phyloP scores from a whole-genome alignment of 1,139 yeast species.

The Suhomyces maxii region DNA sequence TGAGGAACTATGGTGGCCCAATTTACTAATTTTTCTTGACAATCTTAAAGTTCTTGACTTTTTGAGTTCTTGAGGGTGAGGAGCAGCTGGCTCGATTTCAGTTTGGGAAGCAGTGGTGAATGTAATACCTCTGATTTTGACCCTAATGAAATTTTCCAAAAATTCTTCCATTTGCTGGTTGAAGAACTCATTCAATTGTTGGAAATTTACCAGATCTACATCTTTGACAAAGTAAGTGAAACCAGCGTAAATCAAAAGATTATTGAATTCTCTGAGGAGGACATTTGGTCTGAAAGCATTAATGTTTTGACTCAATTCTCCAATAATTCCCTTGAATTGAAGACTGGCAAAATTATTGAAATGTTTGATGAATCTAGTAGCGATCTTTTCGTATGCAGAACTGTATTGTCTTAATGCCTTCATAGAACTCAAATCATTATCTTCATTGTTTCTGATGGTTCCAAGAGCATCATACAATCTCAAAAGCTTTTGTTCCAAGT shows the following conservation, averaged over 20 bases:
- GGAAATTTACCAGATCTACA: conserved; percentile 23
- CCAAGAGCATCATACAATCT: conserved; percentile 63
- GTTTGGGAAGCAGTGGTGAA: conserved; percentile 12
- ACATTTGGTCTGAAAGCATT: conserved; percentile 25
- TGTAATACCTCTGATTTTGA: conserved; percentile 24
- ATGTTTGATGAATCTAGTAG: conserved; percentile 51
- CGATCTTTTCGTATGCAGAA: conserved; percentile 58
- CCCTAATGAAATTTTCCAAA: conserved; percentile 28
- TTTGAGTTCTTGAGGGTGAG: conserved; percentile 18
- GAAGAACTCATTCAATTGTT: conserved; percentile 31
- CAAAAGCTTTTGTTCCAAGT: conserved; percentile 59
- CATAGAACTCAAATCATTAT: conserved; percentile 61
- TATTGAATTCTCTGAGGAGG: conserved; percentile 37
- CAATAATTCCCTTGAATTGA: conserved; percentile 40
- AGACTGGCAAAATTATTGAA: conserved; percentile 47
- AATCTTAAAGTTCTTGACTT: conserved; percentile 37
- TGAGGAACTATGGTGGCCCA: conserved; percentile 9
- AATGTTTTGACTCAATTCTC: conserved; percentile 27
- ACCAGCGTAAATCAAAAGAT: conserved; percentile 57
- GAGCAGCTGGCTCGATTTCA: conserved; percentile 8
- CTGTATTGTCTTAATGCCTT: conserved; percentile 72
- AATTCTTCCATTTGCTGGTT: conserved; percentile 27
- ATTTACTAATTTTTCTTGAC: conserved; percentile 25
- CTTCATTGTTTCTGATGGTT: conserved; percentile 54
- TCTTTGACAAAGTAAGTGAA: conserved; percentile 67